These are phyloP conservation scores for Penicillium silybi DNA, from an alignment of 495 filamentous ascomycete species.

Conservation along the genomic window DNA sequence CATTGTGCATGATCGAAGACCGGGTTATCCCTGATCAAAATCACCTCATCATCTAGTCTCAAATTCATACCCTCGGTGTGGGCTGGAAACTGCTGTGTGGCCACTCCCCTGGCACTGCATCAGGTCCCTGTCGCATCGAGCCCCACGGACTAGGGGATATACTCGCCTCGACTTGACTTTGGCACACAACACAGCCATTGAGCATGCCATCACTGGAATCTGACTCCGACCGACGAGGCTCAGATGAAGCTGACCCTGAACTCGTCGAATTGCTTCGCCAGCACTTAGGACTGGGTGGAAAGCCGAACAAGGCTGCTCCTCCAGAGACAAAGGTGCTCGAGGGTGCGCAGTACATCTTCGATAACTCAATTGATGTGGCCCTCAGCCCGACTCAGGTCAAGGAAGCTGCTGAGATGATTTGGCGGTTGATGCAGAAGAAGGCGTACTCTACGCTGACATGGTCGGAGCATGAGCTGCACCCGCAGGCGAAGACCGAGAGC, in stretches of 20 bases:
- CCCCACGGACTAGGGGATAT: slow-evolving; percentile 4
- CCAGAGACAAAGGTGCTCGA: slow-evolving; percentile 77
- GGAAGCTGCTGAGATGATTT: slow-evolving; percentile 73
- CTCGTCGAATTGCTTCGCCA: slow-evolving; percentile 82
- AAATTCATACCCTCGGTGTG: background rate
- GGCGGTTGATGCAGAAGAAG: slow-evolving; percentile 75
- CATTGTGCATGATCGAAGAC: background rate
- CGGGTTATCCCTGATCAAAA: background rate
- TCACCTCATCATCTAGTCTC: background rate
- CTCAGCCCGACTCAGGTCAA: slow-evolving; percentile 74
- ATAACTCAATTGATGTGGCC: slow-evolving; percentile 91
- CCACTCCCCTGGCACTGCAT: background rate
- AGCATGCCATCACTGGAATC: slow-evolving; percentile 24
- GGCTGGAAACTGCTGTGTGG: background rate
- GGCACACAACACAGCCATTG: background rate
- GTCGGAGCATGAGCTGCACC: slow-evolving; percentile 89
- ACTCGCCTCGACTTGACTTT: background rate
- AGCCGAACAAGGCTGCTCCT: slow-evolving; percentile 44
- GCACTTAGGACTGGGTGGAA: slow-evolving; percentile 62
- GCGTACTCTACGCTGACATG: slow-evolving; percentile 79
- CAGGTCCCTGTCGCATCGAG: slow-evolving; percentile 3
- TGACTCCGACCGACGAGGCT: slow-evolving; percentile 50
- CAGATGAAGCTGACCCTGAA: slow-evolving; percentile 79
- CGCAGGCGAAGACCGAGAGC: slow-evolving; percentile 67
- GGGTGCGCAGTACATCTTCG: slow-evolving; percentile 78